Base-by-base conservation (phyloP, 768 basidiomycete species). In the Boletus bicolor region DNA sequence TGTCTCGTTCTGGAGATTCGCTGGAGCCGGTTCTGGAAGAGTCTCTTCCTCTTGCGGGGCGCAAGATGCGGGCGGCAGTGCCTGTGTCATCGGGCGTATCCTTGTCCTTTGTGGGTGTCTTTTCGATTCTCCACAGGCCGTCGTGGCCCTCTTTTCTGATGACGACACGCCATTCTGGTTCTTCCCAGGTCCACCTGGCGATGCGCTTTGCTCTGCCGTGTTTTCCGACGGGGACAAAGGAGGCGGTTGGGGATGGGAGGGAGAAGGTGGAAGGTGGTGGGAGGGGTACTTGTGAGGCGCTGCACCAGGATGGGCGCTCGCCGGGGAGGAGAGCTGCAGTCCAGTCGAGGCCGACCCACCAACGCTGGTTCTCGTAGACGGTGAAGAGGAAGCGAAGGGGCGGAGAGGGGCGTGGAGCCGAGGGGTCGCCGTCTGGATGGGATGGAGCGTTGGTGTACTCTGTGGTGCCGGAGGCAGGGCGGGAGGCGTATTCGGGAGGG, bases 301-400 rank as follows among this genome's bases (percentile, higher is more conserved):
- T 72, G 76, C 75, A 92, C 94, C 93, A 98, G 1, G 91, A 89
- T 0, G 94, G 92, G 5, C 93, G 85, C 65, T 98, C 94, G 17
- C 82, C 82, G 0, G 94, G 94, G 15, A 97, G 81, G 8, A 98
- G 81, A 1, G 93, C 93, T 4, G 91, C 89, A 2, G 94, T 96
- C 91, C 91, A 98, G 72, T 97, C 94, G 43, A 98, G 81, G 12
- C 90, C 93, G 83, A 98, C 84, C 94, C 94, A 98, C 94, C 94
- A 96, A 7, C 94, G 81, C 73, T 97, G 93, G 72, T 96, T 96
- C 71, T 97, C 93, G 67, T 91, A 87, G 11, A 95, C 73, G n/a
- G 87, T 91, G 66, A 95, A 95, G 45, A 90, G 79, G 75, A 95
- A 94, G 21, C 88, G 84, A 34, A 88, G 72, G 17, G 69, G 65